Evolutionary conservation across 306 rosid species (phyloP).

Genomic region (Trichosanthes cucumerina): DNA sequence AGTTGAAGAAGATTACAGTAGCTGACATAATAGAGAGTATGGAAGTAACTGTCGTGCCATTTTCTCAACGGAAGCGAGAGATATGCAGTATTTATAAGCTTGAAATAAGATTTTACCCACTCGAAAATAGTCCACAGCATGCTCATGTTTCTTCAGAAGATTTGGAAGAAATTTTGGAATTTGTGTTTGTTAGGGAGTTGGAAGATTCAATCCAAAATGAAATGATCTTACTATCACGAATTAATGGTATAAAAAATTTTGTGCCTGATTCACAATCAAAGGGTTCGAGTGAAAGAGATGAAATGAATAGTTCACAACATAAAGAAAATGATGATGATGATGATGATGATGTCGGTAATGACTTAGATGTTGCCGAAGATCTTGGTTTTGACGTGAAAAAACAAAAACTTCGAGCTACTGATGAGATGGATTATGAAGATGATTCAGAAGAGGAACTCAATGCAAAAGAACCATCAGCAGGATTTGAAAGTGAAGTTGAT

Average conservation of each 20-base stretch:
- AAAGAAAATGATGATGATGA: conserved; percentile 30
- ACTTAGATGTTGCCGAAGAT: conserved; percentile 56
- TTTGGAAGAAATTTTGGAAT: conserved; percentile 54
- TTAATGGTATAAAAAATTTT: conserved; percentile 57
- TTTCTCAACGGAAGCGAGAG: conserved; percentile 18
- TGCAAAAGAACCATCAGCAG: conserved; percentile 36
- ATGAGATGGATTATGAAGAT: conserved; percentile 89
- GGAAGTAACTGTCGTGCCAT: conserved; percentile 55
- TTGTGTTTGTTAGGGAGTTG: conserved; percentile 50
- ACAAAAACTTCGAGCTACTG: conserved; percentile 51
- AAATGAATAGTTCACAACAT: conserved; percentile 27
- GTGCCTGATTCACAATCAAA: conserved; percentile 16
- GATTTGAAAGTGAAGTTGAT: conserved; percentile 29
- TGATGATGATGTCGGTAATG: conserved; percentile 29
- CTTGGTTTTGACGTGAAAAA: conserved; percentile 66
- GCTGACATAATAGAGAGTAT: conserved; percentile 72
- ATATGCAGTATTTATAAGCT: conserved; percentile 72
- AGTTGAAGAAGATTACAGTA: conserved; percentile 72
- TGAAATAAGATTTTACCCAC: conserved; percentile 46
- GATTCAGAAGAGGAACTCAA: conserved; percentile 41
- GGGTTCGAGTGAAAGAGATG: conserved; percentile 30
- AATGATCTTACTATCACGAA: conserved; percentile 42
- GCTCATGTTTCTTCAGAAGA: conserved; percentile 36
- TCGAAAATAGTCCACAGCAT: conserved; percentile 51
- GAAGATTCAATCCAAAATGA: conserved; percentile 70